phyloP scores from a whole-genome alignment of 2,329 filamentous ascomycete species.

The Parastagonospora avenae region DNA sequence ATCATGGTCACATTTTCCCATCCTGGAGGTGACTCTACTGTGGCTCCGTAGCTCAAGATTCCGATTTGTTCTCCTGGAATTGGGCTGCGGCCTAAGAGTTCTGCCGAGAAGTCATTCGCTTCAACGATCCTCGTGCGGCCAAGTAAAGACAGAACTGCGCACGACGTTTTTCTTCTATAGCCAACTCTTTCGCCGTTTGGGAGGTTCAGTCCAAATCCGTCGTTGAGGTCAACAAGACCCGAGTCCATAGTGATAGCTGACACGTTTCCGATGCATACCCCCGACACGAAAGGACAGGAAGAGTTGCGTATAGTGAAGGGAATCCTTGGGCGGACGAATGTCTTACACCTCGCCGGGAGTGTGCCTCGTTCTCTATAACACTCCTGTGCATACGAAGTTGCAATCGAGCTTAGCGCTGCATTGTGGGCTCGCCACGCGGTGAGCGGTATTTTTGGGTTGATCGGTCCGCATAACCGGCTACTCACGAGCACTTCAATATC shows the following conservation, averaged over 20 bases:
- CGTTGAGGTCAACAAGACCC: slow-evolving; percentile 4
- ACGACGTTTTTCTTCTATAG: slow-evolving; percentile 1
- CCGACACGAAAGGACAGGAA: slow-evolving; percentile 2
- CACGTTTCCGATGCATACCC: not conserved
- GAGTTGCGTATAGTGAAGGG: not conserved
- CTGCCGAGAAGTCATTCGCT: no score
- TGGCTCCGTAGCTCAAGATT: no score
- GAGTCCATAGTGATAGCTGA: slow-evolving; percentile 5
- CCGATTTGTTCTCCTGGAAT: no score
- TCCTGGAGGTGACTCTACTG: no score
- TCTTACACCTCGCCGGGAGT: not conserved
- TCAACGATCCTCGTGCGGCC: no score
- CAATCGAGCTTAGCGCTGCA: not conserved
- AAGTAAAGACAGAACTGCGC: not conserved
- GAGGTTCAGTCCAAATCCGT: slow-evolving; percentile 9
- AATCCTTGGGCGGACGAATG: slow-evolving; percentile 1
- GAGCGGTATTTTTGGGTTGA: not conserved
- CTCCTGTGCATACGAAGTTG: not conserved
- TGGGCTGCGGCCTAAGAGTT: no score
- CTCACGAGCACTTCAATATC: slow-evolving; percentile 14
- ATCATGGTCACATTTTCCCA: no score
- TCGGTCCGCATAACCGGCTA: slow-evolving; percentile 7
- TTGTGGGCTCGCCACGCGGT: not conserved
- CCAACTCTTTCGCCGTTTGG: not conserved
- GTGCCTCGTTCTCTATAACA: not conserved